These are phyloP conservation scores for Spergularia bocconei DNA, from an alignment of 148 eudicot genomes.

Conservation along the genomic window DNA sequence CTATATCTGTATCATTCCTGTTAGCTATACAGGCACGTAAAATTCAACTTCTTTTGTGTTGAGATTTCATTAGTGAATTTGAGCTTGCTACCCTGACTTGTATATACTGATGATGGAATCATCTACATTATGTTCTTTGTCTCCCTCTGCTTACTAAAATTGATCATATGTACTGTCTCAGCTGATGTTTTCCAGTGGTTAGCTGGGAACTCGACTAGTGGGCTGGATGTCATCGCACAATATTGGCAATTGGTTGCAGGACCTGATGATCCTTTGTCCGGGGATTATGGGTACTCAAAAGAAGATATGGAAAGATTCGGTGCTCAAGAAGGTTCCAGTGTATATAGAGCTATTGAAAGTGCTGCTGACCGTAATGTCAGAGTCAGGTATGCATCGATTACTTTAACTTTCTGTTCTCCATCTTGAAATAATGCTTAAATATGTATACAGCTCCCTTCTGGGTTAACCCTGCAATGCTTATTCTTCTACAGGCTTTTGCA, in stretches of 20 bases:
- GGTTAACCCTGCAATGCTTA: constrained; percentile 1
- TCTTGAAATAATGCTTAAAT: neutral
- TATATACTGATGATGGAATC: neutral
- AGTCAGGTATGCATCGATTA: constrained; percentile 46
- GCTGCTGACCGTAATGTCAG: constrained; percentile 72
- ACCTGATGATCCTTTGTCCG: constrained; percentile 69
- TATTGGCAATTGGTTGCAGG: constrained; percentile 82
- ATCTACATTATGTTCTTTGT: neutral
- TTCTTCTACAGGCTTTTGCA: constrained; percentile 62
- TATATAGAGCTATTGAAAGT: constrained; percentile 63
- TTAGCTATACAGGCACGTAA: neutral
- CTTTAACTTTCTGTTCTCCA: neutral
- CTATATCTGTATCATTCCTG: neutral
- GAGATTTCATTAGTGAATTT: neutral
- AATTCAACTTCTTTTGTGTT: neutral
- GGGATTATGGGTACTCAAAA: constrained; percentile 83
- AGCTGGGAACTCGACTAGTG: constrained; percentile 79
- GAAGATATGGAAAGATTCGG: constrained; percentile 71
- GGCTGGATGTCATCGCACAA: constrained; percentile 76
- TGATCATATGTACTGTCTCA: constrained; percentile 25
- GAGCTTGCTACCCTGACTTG: neutral
- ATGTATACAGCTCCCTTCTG: neutral
- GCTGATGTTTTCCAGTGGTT: constrained; percentile 86
- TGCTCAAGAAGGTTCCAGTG: constrained; percentile 60
- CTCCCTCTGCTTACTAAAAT: neutral